phyloP scores from a whole-genome alignment of 2,329 filamentous ascomycete genomes.

The Botrytis elliptica region DNA sequence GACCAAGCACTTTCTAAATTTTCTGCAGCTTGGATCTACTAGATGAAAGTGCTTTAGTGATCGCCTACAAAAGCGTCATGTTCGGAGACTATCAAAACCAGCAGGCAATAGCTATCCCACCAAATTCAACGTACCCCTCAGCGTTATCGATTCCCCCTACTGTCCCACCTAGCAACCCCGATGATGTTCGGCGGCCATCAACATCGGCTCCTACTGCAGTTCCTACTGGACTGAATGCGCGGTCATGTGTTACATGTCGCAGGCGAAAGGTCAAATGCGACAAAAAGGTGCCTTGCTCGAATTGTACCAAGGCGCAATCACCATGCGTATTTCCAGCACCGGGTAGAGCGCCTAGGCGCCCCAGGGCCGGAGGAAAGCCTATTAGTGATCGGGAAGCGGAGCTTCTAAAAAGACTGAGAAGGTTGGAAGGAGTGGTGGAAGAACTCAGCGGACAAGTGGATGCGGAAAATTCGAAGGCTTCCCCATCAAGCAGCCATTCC shows the following conservation, averaged over 20 bases:
- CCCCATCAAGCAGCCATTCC: slow-evolving; percentile 33
- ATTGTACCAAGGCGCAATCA: slow-evolving; percentile 68
- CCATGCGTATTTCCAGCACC: slow-evolving; percentile 74
- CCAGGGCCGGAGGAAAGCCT: slow-evolving; percentile 60
- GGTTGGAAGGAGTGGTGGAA: slow-evolving; percentile 74
- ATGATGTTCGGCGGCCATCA: slow-evolving; percentile 24
- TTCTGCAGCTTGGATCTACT: background rate
- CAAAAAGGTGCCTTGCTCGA: slow-evolving; percentile 70
- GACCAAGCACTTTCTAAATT: background rate
- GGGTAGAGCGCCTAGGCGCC: slow-evolving; percentile 67
- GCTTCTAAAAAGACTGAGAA: slow-evolving; percentile 68
- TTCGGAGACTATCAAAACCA: slow-evolving; percentile 18
- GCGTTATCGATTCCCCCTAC: slow-evolving; percentile 6
- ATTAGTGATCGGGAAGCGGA: slow-evolving; percentile 64
- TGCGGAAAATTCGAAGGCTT: slow-evolving; percentile 33
- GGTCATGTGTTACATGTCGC: slow-evolving; percentile 51
- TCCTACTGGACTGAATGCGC: slow-evolving; percentile 34
- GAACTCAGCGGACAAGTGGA: slow-evolving; percentile 62
- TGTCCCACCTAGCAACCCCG: slow-evolving; percentile 17
- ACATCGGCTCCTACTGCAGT: slow-evolving; percentile 24
- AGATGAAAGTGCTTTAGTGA: slow-evolving; percentile 3
- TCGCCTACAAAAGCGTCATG: slow-evolving; percentile 7
- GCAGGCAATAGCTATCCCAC: slow-evolving; percentile 8
- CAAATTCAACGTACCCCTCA: slow-evolving; percentile 14
- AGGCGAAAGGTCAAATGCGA: slow-evolving; percentile 73